Base-by-base conservation (phyloP, 2,329 filamentous ascomycete genomes). In the Corynespora cassiicola region DNA sequence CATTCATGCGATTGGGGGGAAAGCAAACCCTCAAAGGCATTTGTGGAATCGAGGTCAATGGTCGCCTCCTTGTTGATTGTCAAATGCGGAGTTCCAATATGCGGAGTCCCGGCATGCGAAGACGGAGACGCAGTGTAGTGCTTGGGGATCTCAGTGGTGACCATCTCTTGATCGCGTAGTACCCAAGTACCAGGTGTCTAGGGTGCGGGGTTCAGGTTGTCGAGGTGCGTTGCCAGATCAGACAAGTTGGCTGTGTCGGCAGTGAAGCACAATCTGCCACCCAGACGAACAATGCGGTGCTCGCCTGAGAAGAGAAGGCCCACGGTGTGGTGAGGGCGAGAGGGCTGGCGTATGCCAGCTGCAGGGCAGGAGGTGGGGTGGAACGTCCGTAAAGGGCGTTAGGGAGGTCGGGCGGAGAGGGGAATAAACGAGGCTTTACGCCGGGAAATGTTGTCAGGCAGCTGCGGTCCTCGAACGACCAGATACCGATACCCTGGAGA, bases 31-130 rank as follows among this genome's bases (percentile, higher is more conserved):
- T 99, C 94, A 67, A 99, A 99, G 54, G 92, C 91, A 79, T 90
- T 96, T 79, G 78, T 88, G 41, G 91, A 96, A 75, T 97, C 94
- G 63, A 96, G 81, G 70, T 95, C 91, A 56, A 90, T 81, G 54
- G 89, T 90, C 58, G 92, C 90, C 77, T 95, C 89, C 72, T 90
- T 90, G 75, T 97, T 97, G 79, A 97, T 97, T 33, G 89, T 96
- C 76, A 96, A 76, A 69, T 94, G 88, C 44, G 92, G 90, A 41
- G 89, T 92, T 58, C 84, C 88, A 72, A 84, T 81, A n/a, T n/a
- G n/a, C n/a, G n/a, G n/a, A n/a, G n/a, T n/a, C n/a, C n/a, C n/a
- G n/a, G n/a, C n/a, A 56, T 82, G 76, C 45, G 81, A 84, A 53
- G 88, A 89, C 59, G 87, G 85, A 68, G 90, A 94, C 69, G 88